A percentile compares a stretch with the other conserved stretches of the same genome.
Evolutionary conservation across 768 basidiomycete genomes (phyloP).

Genomic region (Mycena chlorophos): DNA sequence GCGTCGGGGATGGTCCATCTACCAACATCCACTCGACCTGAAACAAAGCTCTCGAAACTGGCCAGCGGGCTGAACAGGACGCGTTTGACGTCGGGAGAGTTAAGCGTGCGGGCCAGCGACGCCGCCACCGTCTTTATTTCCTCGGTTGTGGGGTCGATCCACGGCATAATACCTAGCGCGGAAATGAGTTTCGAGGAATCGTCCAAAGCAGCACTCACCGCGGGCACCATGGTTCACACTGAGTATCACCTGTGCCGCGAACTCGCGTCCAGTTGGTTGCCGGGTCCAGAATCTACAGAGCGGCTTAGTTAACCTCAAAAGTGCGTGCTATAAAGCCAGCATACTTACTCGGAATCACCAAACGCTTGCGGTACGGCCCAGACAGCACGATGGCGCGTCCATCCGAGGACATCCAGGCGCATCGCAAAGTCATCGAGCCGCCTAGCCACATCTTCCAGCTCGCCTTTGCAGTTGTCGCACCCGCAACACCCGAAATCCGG

Average conservation of each 20-base stretch:
- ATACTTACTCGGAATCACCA: conserved; percentile 35
- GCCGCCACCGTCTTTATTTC: conserved; percentile 40
- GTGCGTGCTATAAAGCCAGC: neutral
- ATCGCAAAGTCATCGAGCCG: conserved; percentile 49
- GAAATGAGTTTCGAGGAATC: neutral
- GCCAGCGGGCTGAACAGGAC: conserved; percentile 32
- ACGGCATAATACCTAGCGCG: conserved; percentile 33
- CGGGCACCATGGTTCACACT: conserved; percentile 54
- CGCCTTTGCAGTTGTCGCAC: conserved; percentile 59
- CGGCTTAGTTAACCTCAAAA: neutral
- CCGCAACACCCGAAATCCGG: conserved; percentile 55
- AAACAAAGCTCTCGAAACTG: conserved; percentile 23
- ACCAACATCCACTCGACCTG: conserved; percentile 33
- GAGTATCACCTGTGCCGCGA: conserved; percentile 49
- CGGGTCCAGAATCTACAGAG: conserved; percentile 50
- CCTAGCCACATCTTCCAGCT: conserved; percentile 50
- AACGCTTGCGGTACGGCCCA: conserved; percentile 66
- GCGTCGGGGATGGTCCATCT: conserved; percentile 32
- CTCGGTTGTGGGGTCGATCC: conserved; percentile 42
- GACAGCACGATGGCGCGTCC: conserved; percentile 47
- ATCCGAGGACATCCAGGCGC: conserved; percentile 44
- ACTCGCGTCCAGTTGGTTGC: conserved; percentile 52
- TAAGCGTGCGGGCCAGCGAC: conserved; percentile 32
- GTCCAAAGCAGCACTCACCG: conserved; percentile 29
- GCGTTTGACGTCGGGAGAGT: conserved; percentile 21